These are phyloP conservation scores for Apocynum venetum DNA, from an alignment of 257 asterid genomes.

Conservation along the genomic window DNA sequence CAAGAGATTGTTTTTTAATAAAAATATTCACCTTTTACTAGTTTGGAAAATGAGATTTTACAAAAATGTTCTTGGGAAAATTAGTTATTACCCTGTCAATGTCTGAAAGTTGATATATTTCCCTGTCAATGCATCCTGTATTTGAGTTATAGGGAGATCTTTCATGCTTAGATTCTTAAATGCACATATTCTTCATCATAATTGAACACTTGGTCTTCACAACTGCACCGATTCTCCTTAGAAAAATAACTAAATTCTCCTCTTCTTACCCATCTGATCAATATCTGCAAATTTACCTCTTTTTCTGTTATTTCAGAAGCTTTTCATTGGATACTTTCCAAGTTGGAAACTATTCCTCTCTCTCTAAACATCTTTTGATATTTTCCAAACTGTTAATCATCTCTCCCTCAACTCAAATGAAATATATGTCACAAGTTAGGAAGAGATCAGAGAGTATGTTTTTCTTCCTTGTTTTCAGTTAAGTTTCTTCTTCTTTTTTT, in stretches of 20 bases:
- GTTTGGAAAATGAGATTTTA: no score
- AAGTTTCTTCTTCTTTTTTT: no score
- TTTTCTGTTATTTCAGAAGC: not conserved
- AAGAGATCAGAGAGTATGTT: no score
- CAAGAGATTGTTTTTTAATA: no score
- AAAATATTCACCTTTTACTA: no score
- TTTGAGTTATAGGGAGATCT: not conserved
- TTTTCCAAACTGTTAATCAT: no score
- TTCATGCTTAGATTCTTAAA: not conserved
- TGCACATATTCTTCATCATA: slow-evolving; percentile 2
- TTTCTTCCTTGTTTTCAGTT: no score
- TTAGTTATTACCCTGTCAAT: not conserved
- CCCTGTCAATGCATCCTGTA: not conserved
- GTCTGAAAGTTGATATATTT: not conserved
- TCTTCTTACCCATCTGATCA: not conserved
- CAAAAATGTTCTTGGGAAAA: no score
- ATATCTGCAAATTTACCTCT: not conserved
- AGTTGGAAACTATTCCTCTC: not conserved
- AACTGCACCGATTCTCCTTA: not conserved
- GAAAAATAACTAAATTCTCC: not conserved
- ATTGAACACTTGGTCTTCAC: not conserved
- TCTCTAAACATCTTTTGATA: not conserved
- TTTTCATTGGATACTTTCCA: not conserved
- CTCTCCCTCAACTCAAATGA: not conserved
- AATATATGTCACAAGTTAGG: not conserved